These are phyloP conservation scores for Erodium moschatum DNA, from an alignment of 441 rosid species.

Conservation along the genomic window DNA sequence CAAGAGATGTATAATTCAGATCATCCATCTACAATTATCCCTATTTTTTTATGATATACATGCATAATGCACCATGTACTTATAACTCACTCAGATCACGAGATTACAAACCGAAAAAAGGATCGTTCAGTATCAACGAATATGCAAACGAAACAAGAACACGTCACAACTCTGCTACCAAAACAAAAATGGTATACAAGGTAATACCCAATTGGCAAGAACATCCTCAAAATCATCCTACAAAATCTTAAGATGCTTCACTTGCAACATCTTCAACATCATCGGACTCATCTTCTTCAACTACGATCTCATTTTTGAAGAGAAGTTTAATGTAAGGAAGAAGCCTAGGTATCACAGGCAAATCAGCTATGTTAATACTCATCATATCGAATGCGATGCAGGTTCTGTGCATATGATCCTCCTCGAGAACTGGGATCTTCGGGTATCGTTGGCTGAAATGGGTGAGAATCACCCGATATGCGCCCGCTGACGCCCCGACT, in stretches of 20 bases:
- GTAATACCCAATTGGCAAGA: too few relatives aligned
- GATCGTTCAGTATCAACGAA: too few relatives aligned
- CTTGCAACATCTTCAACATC: slow-evolving; percentile 26
- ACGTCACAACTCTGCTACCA: too few relatives aligned
- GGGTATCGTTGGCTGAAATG: slow-evolving; percentile 98
- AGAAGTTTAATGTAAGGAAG: slow-evolving; percentile 73
- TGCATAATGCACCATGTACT: too few relatives aligned
- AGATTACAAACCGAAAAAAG: too few relatives aligned
- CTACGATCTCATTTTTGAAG: slow-evolving; percentile 55
- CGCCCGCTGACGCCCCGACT: slow-evolving; percentile 54
- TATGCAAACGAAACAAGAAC: too few relatives aligned
- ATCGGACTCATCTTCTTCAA: slow-evolving; percentile 44
- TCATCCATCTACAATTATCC: too few relatives aligned
- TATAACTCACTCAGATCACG: too few relatives aligned
- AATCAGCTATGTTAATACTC: slow-evolving; percentile 80
- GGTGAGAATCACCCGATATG: slow-evolving; percentile 67
- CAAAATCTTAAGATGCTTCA: slow-evolving; percentile 22
- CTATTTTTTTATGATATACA: too few relatives aligned
- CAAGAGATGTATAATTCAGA: not conserved
- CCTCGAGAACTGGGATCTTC: slow-evolving; percentile 71
- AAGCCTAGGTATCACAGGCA: slow-evolving; percentile 65
- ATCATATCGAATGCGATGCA: slow-evolving; percentile 89
- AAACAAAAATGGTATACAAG: too few relatives aligned
- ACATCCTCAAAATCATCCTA: not conserved
- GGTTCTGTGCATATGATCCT: slow-evolving; percentile 71